phyloP scores from a whole-genome alignment of 1,284 basidiomycete genomes.

The Fistulina hepatica region DNA sequence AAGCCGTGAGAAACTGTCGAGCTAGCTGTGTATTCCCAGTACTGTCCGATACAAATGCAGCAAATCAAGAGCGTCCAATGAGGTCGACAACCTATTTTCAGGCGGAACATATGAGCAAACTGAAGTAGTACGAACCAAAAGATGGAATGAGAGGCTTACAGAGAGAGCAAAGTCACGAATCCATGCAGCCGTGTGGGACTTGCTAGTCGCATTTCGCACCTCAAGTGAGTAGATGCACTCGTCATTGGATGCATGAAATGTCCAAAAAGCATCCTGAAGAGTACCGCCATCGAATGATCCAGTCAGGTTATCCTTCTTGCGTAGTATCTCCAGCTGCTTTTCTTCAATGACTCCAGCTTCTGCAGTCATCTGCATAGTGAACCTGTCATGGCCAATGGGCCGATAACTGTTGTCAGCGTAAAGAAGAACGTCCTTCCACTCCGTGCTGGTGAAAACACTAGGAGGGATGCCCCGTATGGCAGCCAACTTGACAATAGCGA shows the following conservation, averaged over 20 bases:
- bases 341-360: conserved; percentile 13
- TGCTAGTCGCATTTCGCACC: conserved; percentile 13
- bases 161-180: conserved; percentile 12
- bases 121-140: conserved; percentile 3
- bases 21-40: conserved; percentile 24
- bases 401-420: too few relatives aligned
- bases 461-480: too few relatives aligned
- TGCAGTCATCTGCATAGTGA: too few relatives aligned
- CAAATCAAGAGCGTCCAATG: conserved; percentile 18
- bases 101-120: too few relatives aligned
- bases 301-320: conserved; percentile 8
- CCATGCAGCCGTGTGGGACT: conserved; percentile 18
- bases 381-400: too few relatives aligned
- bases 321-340: conserved; percentile 10
- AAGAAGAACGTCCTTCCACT: too few relatives aligned
- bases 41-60: conserved; percentile 21
- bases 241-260: conserved; percentile 18
- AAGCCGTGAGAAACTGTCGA: conserved; percentile 14
- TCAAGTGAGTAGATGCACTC: conserved; percentile 16
- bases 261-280: conserved; percentile 20
- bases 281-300: conserved; percentile 17
- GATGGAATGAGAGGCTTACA: conserved; percentile 12
- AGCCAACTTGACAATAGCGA: too few relatives aligned
- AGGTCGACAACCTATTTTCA: conserved; percentile 17
- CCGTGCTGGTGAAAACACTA: too few relatives aligned